Percentiles rank a stretch among this genome's conserved stretches.
Evolutionary conservation across 2,329 filamentous ascomycete species (phyloP).

Genomic region (Cordyceps tenuipes): DNA sequence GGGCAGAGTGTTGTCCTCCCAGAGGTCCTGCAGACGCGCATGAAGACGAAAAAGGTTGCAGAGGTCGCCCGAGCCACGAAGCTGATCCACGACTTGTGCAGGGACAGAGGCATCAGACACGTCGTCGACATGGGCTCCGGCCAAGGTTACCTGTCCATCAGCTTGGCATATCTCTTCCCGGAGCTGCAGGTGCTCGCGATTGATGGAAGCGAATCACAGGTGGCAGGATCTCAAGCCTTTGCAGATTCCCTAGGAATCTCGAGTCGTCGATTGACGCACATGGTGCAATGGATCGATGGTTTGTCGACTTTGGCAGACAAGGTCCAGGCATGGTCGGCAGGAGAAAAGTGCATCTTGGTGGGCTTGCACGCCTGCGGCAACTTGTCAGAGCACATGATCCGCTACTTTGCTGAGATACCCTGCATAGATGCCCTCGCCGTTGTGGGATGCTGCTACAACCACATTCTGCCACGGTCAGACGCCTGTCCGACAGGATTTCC

Average conservation of each 20-base stretch:
- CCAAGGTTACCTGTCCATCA: conserved; percentile 24
- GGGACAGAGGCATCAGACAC: conserved; percentile 17
- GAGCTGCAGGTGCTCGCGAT: conserved; percentile 22
- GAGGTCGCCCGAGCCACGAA: conserved; percentile 22
- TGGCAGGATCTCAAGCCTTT: conserved; percentile 20
- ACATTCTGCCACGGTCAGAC: conserved; percentile 24
- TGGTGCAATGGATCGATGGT: conserved; percentile 23
- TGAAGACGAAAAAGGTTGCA: conserved; percentile 24
- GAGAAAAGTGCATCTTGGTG: conserved; percentile 23
- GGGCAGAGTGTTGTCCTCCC: conserved; percentile 16
- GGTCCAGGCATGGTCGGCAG: conserved; percentile 21
- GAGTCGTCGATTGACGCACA: conserved; percentile 16
- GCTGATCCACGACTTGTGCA: conserved; percentile 20
- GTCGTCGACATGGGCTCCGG: conserved; percentile 22
- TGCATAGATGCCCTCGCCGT: conserved; percentile 20
- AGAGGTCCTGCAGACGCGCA: conserved; percentile 17
- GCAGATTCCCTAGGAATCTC: conserved; percentile 18
- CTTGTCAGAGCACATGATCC: conserved; percentile 26
- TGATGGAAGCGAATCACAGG: conserved; percentile 23
- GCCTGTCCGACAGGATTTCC: conserved; percentile 28
- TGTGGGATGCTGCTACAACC: conserved; percentile 27
- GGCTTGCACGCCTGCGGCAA: conserved; percentile 26
- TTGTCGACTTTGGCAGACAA: conserved; percentile 15
- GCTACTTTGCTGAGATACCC: conserved; percentile 19
- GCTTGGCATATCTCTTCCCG: conserved; percentile 22